Percentiles rank a stretch among this genome's conserved stretches.
Evolutionary conservation across 2,329 filamentous ascomycete genomes (phyloP).

Genomic region (Ceratocystis diversiconidia): DNA sequence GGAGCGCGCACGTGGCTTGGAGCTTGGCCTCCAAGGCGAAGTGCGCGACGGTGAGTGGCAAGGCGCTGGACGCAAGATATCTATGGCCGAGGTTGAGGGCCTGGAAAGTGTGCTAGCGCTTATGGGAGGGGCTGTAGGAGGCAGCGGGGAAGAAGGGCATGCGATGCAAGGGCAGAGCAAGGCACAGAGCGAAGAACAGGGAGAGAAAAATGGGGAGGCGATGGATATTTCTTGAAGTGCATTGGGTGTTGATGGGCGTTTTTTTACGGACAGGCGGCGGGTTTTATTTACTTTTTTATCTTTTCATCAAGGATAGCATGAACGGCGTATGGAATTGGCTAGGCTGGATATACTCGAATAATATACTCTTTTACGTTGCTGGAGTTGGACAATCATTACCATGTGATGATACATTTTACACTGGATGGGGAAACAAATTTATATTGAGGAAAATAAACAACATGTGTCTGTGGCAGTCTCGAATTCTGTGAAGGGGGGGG

Average conservation of each 20-base stretch:
- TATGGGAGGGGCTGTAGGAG: constrained; percentile 26
- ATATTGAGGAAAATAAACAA: background rate
- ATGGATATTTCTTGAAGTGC: background rate
- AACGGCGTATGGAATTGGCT: background rate
- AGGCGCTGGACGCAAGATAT: constrained; percentile 36
- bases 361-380: background rate
- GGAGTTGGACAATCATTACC: background rate
- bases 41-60: constrained; percentile 53
- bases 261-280: too few relatives aligned
- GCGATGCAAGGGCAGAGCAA: background rate
- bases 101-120: constrained; percentile 38
- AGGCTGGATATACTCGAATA: background rate
- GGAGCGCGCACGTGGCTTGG: constrained; percentile 53
- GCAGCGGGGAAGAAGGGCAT: background rate
- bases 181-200: constrained; percentile 1
- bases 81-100: constrained; percentile 41
- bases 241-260: background rate
- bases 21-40: constrained; percentile 46
- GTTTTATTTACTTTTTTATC: too few relatives aligned
- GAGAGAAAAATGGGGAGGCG: background rate
- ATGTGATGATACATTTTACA: too few relatives aligned
- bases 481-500: background rate
- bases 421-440: background rate
- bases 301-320: background rate
- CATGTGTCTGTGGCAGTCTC: background rate